These are phyloP conservation scores for Lathyrus sativus DNA, from an alignment of 306 rosid genomes.

Conservation along the genomic window DNA sequence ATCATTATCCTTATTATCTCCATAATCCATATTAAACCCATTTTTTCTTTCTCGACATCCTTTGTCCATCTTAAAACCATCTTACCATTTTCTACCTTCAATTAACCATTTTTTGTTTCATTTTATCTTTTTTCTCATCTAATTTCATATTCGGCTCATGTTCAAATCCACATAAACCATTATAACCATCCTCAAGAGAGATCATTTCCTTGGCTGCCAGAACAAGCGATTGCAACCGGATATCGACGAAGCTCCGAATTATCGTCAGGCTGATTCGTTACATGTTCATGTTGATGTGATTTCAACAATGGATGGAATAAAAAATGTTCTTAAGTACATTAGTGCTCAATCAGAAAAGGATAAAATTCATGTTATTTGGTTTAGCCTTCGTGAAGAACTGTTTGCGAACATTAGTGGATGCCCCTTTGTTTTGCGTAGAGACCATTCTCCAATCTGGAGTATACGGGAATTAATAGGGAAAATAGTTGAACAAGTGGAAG, in stretches of 20 bases:
- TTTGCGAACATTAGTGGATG: conserved; percentile 88
- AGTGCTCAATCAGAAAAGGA: conserved; percentile 55
- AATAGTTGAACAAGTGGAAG: conserved; percentile 78
- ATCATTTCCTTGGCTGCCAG: conserved; percentile 97
- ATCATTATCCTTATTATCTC: too few species aligned
- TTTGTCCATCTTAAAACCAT: too few species aligned
- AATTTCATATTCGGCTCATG: too few species aligned
- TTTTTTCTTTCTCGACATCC: too few species aligned
- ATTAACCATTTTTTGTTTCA: too few species aligned
- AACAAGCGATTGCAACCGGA: conserved; percentile 83
- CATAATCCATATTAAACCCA: too few species aligned
- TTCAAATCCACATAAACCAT: too few species aligned
- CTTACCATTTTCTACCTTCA: too few species aligned
- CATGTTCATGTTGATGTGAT: conserved; percentile 90
- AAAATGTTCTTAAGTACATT: conserved; percentile 76
- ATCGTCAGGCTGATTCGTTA: conserved; percentile 76
- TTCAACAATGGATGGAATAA: conserved; percentile 75
- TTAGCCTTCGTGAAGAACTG: conserved; percentile 91
- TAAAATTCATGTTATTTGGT: conserved; percentile 66
- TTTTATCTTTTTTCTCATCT: too few species aligned
- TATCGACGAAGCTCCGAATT: conserved; percentile 92
- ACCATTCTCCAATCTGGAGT: conserved; percentile 89
- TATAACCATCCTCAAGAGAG: conserved; percentile 89
- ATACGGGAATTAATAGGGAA: conserved; percentile 81
- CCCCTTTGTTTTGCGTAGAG: conserved; percentile 81